Base-by-base conservation (phyloP, 176 grass and related monocot species). In the Eragrostis curvula region DNA sequence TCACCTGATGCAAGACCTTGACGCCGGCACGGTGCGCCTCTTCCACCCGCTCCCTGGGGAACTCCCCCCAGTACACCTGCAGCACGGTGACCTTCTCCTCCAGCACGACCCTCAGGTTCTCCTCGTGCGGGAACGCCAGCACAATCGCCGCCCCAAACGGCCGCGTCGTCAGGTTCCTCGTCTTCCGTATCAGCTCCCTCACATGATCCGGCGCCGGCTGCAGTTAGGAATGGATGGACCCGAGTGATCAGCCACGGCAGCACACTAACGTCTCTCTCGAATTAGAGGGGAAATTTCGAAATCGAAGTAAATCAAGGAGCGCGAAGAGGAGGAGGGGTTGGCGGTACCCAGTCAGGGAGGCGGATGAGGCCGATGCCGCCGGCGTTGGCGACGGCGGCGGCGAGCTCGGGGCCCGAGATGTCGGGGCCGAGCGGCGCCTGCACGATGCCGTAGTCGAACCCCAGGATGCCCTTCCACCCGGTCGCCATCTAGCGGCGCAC, bases 61-160 rank as follows among this genome's bases (percentile, higher is more conserved):
- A 98, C 40, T 95, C 90, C 63, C 96, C 92, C 96, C 96, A 95
- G 59, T 91, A 98, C 79, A 98, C 92, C 58, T 98, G 92, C 79
- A 98, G 66, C 32, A 93, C 28, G 21, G 96, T 88, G 65, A 95
- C 81, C 72, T 88, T 93, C 79, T 98, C 96, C 69, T 98, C 90
- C 36, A 98, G 87, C 62, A 95, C 83, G 41, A 91, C 92, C 86
- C 75, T 91, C 49, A 95, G 45, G 82, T 95, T 98, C 76, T 98
- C 88, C 63, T 91, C 82, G 42, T 95, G 64, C 15, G 90, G 96
- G 84, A 98, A 98, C 43, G 84, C 23, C 71, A 98, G 75, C 51
- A 93, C 87, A 52, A 95, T 88, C 24, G 90, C 79, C 51, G 86
- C 92, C 51, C 96, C 92, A 53, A 98, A 98, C 20, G 90, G 92